Evolutionary conservation across 2,329 filamentous ascomycete species (phyloP), one percentile per base, ranked within the genome.

Genomic region (Botrytis galanthina): DNA sequence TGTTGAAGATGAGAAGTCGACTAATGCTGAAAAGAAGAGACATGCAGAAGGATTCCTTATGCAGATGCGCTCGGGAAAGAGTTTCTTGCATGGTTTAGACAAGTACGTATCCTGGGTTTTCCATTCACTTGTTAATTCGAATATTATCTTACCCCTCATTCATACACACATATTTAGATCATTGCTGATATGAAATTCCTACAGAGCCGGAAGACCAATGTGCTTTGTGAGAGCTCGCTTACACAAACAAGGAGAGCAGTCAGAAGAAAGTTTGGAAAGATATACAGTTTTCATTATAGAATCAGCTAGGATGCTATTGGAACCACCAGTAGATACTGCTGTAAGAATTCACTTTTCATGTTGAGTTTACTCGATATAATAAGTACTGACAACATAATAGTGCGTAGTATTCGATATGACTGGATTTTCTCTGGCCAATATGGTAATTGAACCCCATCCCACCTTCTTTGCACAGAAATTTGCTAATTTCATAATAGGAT

Each of bases 331-430:
- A 42, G 96, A 98, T 80, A 99, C 96, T 74, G 96, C 95, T 74
- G 94, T 97, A 87, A 86, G 93, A 88, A 29, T 22, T 3, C 16
- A 22, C 6, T 29, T 51, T 20, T 9, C 4, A 54, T 39, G 16
- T 29, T 29, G 12, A 18, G 16, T 16, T 54, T 26, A 44, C 44
- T 22, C 26, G 44, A 18, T 29, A 54, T 3, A 57, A 12, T 37
- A 54, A 26, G 35, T 37, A 42, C 60, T 73, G 75, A 60, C 73
- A 46, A 22, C 51, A 35, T 62, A 68, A 12, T 74, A 97, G 93
- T 96, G 93, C 60, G 89, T 99, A 76, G 84, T 99, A 64, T 99
- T 99, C 80, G 96, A 99, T 82, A 95, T 99, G 93, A 97, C 93
- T 12, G 90, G 91, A 75, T 98, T 98, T 82, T 93, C 92, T 29